Evolutionary conservation across 306 rosid species (phyloP).

Genomic region (Cucurbita ficifolia): DNA sequence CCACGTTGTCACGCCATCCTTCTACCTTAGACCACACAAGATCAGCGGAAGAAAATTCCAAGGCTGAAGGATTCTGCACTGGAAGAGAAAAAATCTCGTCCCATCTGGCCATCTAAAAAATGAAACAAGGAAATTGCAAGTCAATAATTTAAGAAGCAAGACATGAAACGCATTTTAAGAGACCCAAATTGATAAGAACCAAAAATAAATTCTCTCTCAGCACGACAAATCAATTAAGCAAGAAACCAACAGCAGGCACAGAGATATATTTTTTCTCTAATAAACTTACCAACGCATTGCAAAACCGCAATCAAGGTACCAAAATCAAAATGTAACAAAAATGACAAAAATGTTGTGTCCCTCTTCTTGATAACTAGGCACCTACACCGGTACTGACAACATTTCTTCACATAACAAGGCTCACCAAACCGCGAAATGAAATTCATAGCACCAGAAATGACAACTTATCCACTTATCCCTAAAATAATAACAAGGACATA

Average conservation of each 20-base stretch:
- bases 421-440: neutral
- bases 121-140: neutral
- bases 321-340: neutral
- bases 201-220: neutral
- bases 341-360: neutral
- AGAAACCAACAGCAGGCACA: neutral
- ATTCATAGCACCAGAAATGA: neutral
- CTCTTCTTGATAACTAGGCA: neutral
- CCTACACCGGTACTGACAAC: neutral
- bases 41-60: slow-evolving; percentile 60
- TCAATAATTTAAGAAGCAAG: neutral
- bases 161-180: neutral
- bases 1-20: slow-evolving; percentile 81
- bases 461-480: neutral
- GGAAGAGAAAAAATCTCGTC: slow-evolving; percentile 87
- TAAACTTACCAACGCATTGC: neutral
- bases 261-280: neutral
- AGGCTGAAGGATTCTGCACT: slow-evolving; percentile 74
- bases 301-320: neutral
- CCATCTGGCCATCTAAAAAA: slow-evolving; percentile 69
- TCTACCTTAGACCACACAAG: slow-evolving; percentile 82
- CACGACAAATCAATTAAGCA: neutral
- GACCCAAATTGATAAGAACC: neutral
- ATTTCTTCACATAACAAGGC: neutral
- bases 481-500: neutral